Evolutionary conservation across 2,329 filamentous ascomycete species (phyloP).

Genomic region (Xenosphaeropsis pyriputrescens): DNA sequence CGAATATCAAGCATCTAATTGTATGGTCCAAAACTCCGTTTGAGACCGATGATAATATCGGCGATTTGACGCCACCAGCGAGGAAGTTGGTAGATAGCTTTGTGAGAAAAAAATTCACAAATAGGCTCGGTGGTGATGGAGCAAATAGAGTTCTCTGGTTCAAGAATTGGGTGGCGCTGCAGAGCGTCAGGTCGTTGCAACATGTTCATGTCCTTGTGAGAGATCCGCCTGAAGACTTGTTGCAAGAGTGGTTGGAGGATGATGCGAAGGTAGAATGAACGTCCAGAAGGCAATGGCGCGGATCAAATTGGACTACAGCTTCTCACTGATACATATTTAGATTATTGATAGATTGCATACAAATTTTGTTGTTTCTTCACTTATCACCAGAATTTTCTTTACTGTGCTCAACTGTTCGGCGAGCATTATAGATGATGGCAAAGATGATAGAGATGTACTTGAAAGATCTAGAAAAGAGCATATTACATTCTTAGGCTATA

Average conservation of each 20-base stretch:
- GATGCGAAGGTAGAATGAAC: conserved; percentile 34
- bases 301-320: too few species aligned
- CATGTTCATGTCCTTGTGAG: conserved; percentile 71
- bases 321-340: too few species aligned
- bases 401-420: too few species aligned
- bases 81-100: conserved; percentile 51
- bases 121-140: conserved; percentile 31
- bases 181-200: conserved; percentile 76
- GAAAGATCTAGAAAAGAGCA: too few species aligned
- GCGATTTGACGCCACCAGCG: conserved; percentile 57
- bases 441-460: too few species aligned
- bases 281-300: too few species aligned
- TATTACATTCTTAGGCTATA: too few species aligned
- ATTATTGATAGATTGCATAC: too few species aligned
- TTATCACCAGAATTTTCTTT: too few species aligned
- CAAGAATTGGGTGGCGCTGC: conserved; percentile 83
- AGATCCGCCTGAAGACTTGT: conserved; percentile 5
- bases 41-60: conserved; percentile 52
- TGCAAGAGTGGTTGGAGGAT: conserved; percentile 25
- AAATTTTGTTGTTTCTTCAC: too few species aligned
- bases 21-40: conserved; percentile 83
- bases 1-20: conserved; percentile 63
- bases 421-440: too few species aligned
- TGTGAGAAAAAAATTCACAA: conserved; percentile 53
- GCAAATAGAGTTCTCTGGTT: conserved; percentile 59